Conservation (phyloP, 306 rosid genomes). For the Ammopiptanthus mongolicus region DNA sequence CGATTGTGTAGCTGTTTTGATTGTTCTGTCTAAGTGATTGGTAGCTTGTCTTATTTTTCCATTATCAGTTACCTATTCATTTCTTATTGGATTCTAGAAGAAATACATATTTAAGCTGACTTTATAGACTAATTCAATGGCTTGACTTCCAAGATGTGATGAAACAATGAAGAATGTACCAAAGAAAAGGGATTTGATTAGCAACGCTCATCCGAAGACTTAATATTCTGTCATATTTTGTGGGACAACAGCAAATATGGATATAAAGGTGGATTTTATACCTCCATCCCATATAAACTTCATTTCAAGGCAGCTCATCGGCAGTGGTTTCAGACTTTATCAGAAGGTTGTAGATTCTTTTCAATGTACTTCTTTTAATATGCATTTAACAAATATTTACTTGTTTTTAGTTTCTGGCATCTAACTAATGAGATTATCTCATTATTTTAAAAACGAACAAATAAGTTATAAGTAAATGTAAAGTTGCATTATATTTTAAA, state of each 20-base stretch:
- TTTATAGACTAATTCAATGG: neutral
- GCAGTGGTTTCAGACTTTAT: constrained; percentile 82
- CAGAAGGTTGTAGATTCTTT: constrained; percentile 59
- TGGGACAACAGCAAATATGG: constrained; percentile 87
- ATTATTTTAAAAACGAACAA: neutral
- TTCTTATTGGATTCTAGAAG: neutral
- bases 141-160: neutral
- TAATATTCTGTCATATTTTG: constrained; percentile 24
- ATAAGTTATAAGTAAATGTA: neutral
- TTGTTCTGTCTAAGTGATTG: neutral
- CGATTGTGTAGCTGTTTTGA: neutral
- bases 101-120: neutral
- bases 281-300: constrained; percentile 89
- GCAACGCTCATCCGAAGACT: neutral
- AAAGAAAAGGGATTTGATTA: too few species aligned
- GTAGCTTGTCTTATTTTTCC: neutral
- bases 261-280: constrained; percentile 81
- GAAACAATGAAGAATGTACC: neutral
- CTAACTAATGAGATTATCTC: neutral
- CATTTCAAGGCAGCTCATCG: constrained; percentile 85
- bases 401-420: neutral
- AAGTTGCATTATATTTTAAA: neutral
- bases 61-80: neutral
- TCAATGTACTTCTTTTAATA: constrained; percentile 3
- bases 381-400: neutral